Evolutionary conservation across 2,329 filamentous ascomycete genomes (phyloP).

Genomic region (Hypoxylon sp.): DNA sequence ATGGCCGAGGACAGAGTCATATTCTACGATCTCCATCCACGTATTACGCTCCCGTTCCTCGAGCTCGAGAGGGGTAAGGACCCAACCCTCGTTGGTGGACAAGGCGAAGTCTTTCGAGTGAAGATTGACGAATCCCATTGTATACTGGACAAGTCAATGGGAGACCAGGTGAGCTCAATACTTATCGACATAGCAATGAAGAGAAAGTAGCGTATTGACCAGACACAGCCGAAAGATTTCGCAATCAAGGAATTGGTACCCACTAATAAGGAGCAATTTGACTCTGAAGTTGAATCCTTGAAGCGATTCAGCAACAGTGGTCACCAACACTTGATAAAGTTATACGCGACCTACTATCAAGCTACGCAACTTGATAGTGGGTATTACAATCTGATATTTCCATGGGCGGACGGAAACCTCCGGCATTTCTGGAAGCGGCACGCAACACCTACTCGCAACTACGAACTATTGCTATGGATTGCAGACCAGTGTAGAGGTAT

Average conservation of each 20-base stretch:
- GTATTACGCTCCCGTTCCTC: slow-evolving; percentile 11
- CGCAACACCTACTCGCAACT: background rate
- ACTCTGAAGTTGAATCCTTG: slow-evolving; percentile 23
- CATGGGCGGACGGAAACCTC: slow-evolving; percentile 26
- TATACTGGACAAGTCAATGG: background rate
- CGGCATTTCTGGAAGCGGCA: slow-evolving; percentile 13
- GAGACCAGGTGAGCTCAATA: slow-evolving; percentile 3
- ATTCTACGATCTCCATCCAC: slow-evolving; percentile 10
- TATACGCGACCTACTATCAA: slow-evolving; percentile 16
- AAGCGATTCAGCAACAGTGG: slow-evolving; percentile 20
- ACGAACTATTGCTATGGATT: slow-evolving; percentile 18
- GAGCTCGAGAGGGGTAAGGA: background rate
- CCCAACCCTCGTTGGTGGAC: background rate
- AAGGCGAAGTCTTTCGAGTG: slow-evolving; percentile 12
- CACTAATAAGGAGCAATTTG: slow-evolving; percentile 11
- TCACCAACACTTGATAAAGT: slow-evolving; percentile 23
- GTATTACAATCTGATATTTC: slow-evolving; percentile 26
- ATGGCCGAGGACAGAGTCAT: slow-evolving; percentile 8
- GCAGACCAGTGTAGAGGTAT: slow-evolving; percentile 19
- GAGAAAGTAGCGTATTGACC: background rate
- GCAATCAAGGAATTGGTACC: slow-evolving; percentile 17
- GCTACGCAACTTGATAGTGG: background rate
- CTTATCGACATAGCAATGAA: background rate
- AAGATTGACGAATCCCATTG: slow-evolving; percentile 11
- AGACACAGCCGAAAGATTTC: slow-evolving; percentile 3